A percentile compares a stretch with the other conserved stretches of the same genome.
Evolutionary conservation across 1,139 yeast species (phyloP).

Genomic region (Protomyces inundatus): DNA sequence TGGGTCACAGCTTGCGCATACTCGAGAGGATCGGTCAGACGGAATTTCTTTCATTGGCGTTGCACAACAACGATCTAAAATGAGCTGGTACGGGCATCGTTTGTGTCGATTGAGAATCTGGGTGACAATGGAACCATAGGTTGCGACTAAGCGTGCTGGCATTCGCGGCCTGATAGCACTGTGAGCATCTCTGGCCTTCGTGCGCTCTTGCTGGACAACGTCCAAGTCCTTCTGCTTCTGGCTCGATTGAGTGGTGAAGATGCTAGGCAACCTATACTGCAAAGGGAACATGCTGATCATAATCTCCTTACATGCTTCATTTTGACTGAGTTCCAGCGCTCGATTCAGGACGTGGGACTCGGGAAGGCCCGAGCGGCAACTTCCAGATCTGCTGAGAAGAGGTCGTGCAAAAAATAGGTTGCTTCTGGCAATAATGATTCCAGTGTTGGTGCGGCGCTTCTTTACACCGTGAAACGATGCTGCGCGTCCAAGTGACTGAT

Average conservation of each 20-base stretch:
- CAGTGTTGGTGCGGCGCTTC: not conserved
- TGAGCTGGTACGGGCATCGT: constrained; percentile 31
- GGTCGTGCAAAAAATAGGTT: constrained; percentile 27
- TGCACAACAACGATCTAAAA: constrained; percentile 33
- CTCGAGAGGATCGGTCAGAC: too few species aligned
- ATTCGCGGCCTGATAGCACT: too few species aligned
- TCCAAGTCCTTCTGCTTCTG: not conserved
- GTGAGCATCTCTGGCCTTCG: too few species aligned
- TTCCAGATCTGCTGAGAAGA: constrained; percentile 1
- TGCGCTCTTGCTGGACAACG: too few species aligned
- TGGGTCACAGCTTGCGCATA: too few species aligned
- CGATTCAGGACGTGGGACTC: constrained; percentile 16
- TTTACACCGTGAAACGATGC: not conserved
- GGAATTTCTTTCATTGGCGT: not conserved
- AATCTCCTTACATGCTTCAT: constrained; percentile 19
- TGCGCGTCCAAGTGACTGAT: not conserved
- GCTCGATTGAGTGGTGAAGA: constrained; percentile 20
- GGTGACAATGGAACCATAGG: not conserved
- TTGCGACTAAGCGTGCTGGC: too few species aligned
- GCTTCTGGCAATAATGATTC: constrained; percentile 26
- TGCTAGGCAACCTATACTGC: constrained; percentile 28
- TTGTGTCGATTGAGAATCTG: constrained; percentile 27
- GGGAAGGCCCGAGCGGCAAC: constrained; percentile 20
- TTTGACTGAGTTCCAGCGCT: not conserved
- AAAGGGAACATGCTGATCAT: constrained; percentile 30